Percentiles rank a stretch among this genome's conserved stretches.
Conservation (phyloP, 1,284 basidiomycete genomes). For the Moesziomyces sp. region DNA sequence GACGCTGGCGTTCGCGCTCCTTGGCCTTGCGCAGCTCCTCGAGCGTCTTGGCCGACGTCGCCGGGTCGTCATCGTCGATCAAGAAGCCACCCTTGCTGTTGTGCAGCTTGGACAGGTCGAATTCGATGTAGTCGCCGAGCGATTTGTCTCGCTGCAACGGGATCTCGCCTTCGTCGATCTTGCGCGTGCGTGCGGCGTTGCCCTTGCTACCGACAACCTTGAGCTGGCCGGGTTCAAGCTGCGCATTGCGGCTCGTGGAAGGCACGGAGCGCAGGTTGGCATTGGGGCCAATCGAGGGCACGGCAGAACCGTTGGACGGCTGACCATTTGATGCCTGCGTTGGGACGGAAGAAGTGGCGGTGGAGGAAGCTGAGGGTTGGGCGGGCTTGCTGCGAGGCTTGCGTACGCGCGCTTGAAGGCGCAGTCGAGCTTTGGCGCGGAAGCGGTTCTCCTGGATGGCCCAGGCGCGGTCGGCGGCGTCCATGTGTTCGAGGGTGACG, state of each 20-base stretch:
- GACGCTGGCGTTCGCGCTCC: conserved; percentile 59
- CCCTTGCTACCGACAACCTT: conserved; percentile 36
- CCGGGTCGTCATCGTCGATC: conserved; percentile 54
- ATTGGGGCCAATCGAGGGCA: conserved; percentile 47
- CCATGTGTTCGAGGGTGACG: conserved; percentile 26
- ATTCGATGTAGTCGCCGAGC: conserved; percentile 67
- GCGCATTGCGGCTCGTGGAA: conserved; percentile 50
- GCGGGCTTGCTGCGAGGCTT: conserved; percentile 19
- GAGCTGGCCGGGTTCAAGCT: conserved; percentile 29
- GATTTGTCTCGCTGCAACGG: conserved; percentile 58
- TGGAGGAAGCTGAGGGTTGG: neutral
- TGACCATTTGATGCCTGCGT: neutral
- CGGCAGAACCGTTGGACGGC: neutral
- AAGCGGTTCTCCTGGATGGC: conserved; percentile 43
- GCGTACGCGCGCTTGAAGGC: conserved; percentile 34
- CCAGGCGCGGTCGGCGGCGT: conserved; percentile 39
- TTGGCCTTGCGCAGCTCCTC: conserved; percentile 62
- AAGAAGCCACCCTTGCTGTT: conserved; percentile 67
- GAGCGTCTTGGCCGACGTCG: conserved; percentile 40
- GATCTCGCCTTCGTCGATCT: conserved; percentile 34
- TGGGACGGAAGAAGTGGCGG: conserved; percentile 5
- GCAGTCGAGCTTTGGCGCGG: conserved; percentile 31
- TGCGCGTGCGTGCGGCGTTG: conserved; percentile 33
- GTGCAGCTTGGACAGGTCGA: conserved; percentile 63
- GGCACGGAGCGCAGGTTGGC: conserved; percentile 41